phyloP scores from a whole-genome alignment of 306 rosid species.

The Cucumis cinereus region DNA sequence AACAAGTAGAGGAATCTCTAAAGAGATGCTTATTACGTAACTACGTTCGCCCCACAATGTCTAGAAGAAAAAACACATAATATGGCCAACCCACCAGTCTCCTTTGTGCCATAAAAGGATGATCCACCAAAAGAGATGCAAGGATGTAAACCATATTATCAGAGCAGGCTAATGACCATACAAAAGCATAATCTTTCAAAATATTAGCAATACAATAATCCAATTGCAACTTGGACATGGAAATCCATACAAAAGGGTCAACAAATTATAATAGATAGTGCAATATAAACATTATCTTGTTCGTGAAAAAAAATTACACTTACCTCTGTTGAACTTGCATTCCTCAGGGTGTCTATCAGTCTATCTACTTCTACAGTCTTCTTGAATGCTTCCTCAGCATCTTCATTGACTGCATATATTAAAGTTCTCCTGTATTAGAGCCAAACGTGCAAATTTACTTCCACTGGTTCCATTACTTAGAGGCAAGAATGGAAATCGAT shows the following conservation, averaged over 20 bases:
- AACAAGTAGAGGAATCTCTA: too few relatives aligned
- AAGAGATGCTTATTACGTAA: too few relatives aligned
- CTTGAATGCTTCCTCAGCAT: slow-evolving; percentile 78
- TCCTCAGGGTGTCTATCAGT: slow-evolving; percentile 69
- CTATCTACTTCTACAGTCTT: slow-evolving; percentile 78
- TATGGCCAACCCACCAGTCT: too few relatives aligned
- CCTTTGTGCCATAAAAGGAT: too few relatives aligned
- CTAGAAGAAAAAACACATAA: too few relatives aligned
- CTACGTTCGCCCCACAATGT: too few relatives aligned
- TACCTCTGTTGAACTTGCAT: slow-evolving; percentile 61
- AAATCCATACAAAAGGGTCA: neutral
- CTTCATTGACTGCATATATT: slow-evolving; percentile 84
- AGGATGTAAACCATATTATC: too few relatives aligned
- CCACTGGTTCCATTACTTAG: slow-evolving; percentile 10
- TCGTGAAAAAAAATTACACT: neutral
- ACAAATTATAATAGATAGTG: neutral
- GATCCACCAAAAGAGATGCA: too few relatives aligned
- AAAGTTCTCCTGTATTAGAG: slow-evolving; percentile 93
- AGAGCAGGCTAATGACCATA: too few relatives aligned
- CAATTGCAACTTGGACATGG: neutral
- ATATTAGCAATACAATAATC: neutral
- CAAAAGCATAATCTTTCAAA: neutral
- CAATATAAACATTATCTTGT: neutral
- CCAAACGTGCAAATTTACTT: slow-evolving; percentile 50
- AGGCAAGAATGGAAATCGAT: neutral